Conservation (phyloP, 495 filamentous ascomycete species). For the Daldinia childiae region DNA sequence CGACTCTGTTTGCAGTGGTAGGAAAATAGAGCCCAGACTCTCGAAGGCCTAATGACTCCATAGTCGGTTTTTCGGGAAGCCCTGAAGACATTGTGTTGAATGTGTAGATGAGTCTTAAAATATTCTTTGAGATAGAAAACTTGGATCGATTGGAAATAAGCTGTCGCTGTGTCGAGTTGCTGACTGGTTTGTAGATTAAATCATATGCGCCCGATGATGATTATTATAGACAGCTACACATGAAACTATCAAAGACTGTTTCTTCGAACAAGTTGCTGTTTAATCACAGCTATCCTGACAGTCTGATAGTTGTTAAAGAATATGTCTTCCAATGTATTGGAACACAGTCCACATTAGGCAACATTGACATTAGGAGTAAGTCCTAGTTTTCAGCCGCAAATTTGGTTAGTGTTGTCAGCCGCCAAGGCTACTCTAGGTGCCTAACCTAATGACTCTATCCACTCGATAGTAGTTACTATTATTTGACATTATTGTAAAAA, state of each 20-base stretch:
- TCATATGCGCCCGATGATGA: neutral
- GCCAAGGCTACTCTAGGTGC: neutral
- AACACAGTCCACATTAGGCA: neutral
- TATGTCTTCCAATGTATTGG: neutral
- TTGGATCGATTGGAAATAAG: neutral
- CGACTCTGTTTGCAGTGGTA: constrained; percentile 37
- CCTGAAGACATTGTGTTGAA: neutral
- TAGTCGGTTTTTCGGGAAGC: neutral
- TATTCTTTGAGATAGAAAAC: neutral
- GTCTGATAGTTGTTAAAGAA: neutral
- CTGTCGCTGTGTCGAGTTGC: neutral
- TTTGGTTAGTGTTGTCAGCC: neutral
- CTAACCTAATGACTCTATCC: too few relatives aligned
- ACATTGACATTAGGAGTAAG: neutral
- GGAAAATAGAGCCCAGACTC: constrained; percentile 21
- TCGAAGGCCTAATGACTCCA: constrained; percentile 24
- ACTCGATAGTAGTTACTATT: too few relatives aligned
- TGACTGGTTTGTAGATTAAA: neutral
- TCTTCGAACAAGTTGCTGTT: neutral
- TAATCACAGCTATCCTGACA: neutral
- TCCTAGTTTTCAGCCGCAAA: neutral
- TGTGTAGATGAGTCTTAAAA: neutral
- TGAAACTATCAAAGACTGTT: neutral
- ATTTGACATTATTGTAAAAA: too few relatives aligned
- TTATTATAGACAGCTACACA: neutral